Percentiles rank a stretch among this genome's conserved stretches.
These are phyloP conservation scores for Colletotrichum orchidophilum DNA, from an alignment of 2,329 filamentous ascomycete species.

Conservation along the genomic window DNA sequence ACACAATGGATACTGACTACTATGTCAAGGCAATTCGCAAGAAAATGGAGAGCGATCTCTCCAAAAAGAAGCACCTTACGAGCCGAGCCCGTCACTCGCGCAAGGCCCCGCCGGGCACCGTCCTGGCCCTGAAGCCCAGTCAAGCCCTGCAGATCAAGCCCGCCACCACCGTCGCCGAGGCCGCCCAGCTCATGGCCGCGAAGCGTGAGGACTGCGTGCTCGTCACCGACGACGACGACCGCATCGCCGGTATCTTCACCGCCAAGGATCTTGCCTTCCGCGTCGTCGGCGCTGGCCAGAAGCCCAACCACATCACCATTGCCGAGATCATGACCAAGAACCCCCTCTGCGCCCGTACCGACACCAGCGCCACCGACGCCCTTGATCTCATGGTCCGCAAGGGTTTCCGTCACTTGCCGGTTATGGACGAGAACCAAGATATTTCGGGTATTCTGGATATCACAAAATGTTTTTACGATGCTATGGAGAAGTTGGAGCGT, in stretches of 20 bases:
- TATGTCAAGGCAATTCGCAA: constrained; percentile 84
- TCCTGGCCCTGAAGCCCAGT: constrained; percentile 94
- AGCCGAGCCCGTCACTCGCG: constrained; percentile 83
- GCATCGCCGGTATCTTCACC: constrained; percentile 98
- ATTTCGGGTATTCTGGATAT: constrained; percentile 98
- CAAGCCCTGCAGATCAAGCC: constrained; percentile 98
- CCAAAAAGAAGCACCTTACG: constrained; percentile 90
- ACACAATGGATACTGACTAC: constrained; percentile 44
- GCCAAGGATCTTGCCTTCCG: constrained; percentile 98
- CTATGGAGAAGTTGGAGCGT: constrained; percentile 98
- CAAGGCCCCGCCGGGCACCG: constrained; percentile 95
- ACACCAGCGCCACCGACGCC: constrained; percentile 97
- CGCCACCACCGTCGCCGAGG: constrained; percentile 90
- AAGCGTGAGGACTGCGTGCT: constrained; percentile 98
- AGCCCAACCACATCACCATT: constrained; percentile 90
- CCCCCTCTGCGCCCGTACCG: constrained; percentile 94
- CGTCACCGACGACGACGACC: constrained; percentile 96
- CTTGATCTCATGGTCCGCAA: constrained; percentile 98
- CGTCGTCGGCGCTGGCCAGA: constrained; percentile 90
- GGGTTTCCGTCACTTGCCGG: constrained; percentile 95
- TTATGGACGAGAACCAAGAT: constrained; percentile 99
- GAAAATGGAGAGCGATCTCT: constrained; percentile 97
- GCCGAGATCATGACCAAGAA: constrained; percentile 99
- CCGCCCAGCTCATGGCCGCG: constrained; percentile 97
- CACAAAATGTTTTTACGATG: constrained; percentile 99